Evolutionary conservation across 2,329 filamentous ascomycete species (phyloP), one percentile per base, ranked within the genome.

Genomic region (Westerdykella aurantiaca): DNA sequence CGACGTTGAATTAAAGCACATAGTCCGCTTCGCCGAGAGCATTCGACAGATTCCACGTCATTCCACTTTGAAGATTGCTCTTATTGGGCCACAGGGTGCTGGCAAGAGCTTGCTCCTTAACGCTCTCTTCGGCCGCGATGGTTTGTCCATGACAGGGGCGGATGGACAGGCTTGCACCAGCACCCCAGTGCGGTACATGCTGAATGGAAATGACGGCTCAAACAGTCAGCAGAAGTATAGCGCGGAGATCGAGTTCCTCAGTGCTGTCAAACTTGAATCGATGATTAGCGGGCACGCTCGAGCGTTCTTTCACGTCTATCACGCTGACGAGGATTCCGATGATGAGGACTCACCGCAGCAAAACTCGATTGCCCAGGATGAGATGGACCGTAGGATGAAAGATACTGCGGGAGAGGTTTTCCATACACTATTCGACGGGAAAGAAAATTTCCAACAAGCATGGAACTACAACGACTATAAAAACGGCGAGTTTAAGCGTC

Each of bases 381-480:
- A 53, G 13, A n/a, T 44, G 5, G 56, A 60, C 29, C 13, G 40
- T 1, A 39, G 44, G 1, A 37, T 18, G 4, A 55, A 56, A 17
- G 44, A 57, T 2, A 58, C 57, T 3, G 57, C 57, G 0, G 43
- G 52, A 42, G 50, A 57, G 9, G 17, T 58, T 3, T 58, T 60
- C 17, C 10, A 31, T 5, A 52, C 54, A 1, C n/a, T 60, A 0
- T 57, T 55, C 35, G 52, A 56, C 0, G 49, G 42, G 0, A 33
- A 34, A 9, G 49, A 57, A 2, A 35, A 40, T 0, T 60, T 58
- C 14, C 34, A 44, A 0, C 35, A 39, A 2, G 17, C 17, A 7
- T 60, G 52, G 52, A 48, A 33, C 18, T 31, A 47, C 3, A 18
- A 10, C 9, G 31, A 33, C 3, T 48, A 44, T 22, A 41, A 45